These are phyloP conservation scores for Tremella fuciformis DNA, from an alignment of 768 basidiomycete genomes.

Conservation along the genomic window DNA sequence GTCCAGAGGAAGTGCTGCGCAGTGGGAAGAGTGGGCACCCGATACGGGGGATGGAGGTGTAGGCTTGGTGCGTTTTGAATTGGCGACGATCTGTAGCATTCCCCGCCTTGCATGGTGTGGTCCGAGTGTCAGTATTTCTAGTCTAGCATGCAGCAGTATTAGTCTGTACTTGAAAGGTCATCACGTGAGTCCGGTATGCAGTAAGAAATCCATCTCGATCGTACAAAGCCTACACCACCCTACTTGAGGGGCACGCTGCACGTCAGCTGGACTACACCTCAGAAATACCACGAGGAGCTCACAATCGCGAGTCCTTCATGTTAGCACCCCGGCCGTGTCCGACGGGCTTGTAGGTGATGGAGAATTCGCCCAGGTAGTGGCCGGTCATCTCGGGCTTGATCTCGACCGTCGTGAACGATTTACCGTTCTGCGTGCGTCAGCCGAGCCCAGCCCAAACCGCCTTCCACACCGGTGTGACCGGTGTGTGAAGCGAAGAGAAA, in stretches of 20 bases:
- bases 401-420: constrained; percentile 68
- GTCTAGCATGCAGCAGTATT: too few species aligned
- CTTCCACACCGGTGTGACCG: too few species aligned
- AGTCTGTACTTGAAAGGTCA: too few species aligned
- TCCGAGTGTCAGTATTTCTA: too few species aligned
- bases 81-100: too few species aligned
- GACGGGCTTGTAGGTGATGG: constrained; percentile 93
- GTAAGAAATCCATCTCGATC: too few species aligned
- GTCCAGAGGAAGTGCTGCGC: constrained; percentile 1
- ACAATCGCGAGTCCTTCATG: constrained; percentile 58
- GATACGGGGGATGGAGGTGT: constrained; percentile 10
- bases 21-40: constrained; percentile 7
- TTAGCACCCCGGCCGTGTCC: constrained; percentile 99
- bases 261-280: constrained; percentile 1
- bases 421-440: constrained; percentile 44
- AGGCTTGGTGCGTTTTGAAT: background rate
- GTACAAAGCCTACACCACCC: background rate
- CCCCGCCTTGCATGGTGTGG: too few species aligned
- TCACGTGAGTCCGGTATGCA: too few species aligned
- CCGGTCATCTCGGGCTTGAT: constrained; percentile 99
- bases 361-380: constrained; percentile 91
- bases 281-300: constrained; percentile 63
- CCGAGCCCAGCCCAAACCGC: too few species aligned
- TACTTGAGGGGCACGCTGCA: constrained; percentile 88
- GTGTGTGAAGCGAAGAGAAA: too few species aligned